Base-by-base conservation (phyloP, 306 rosid genomes). In the Mimosa pudica region DNA sequence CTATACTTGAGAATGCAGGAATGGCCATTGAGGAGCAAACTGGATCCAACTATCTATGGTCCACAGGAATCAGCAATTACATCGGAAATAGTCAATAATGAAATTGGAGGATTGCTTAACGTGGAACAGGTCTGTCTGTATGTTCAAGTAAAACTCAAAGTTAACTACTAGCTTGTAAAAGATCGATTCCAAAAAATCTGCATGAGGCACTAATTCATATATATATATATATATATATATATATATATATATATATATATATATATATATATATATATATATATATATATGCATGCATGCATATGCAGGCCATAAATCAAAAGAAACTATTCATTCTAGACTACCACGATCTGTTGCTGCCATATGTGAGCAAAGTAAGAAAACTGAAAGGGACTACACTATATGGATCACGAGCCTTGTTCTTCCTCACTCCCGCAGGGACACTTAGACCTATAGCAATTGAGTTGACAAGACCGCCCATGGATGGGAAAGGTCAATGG, bases 21-120 rank as follows among this genome's bases (percentile, higher is more conserved):
- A 85, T 94, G 98, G 98, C 98, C 98, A 74, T 69, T 93, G 82
- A 91, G 72, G 82, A 91, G 98, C 78, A 79, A 87, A 79, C 87
- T 91, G 32, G 92, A 93, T 60, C 98, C 94, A 0, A n/a, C 1
- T 7, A 62, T 72, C n/a, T 91, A 93, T 79, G 97, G 98, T 54
- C 86, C 91, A 11, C 57, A 81, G 61, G 93, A 88, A 86, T 91
- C 94, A 71, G 88, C 86, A 62, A 91, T 93, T 60, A 89, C 97
- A 17, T 54, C 85, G 0, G 88, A 93, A 82, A 55, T 89, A 44
- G 80, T 93, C 69, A 88, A 91, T 71, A 16, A 4, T 47, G 93
- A 90, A 74, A 90, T 94, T 12, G 81, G 80, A 79, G 98, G 94
- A 11, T 68, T 81, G 66, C 71, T 82, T 58, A 61, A 88, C 1